Percentiles rank a stretch among this genome's conserved stretches.
These are phyloP conservation scores for Lathyrus tuberosus DNA, from an alignment of 306 rosid genomes.

Conservation along the genomic window DNA sequence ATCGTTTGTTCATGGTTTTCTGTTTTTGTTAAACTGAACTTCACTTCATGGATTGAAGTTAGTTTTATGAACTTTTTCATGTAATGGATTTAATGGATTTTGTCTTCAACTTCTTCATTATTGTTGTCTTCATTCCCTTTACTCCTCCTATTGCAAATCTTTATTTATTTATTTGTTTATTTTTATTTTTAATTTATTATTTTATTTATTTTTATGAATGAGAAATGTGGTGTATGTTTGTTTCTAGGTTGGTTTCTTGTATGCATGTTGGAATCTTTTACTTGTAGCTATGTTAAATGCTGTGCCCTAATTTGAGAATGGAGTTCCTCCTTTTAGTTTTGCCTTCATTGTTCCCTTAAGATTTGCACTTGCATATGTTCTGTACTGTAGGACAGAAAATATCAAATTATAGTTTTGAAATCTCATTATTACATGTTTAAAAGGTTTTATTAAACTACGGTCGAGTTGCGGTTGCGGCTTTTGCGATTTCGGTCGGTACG, in stretches of 20 bases:
- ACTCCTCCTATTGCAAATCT: not conserved
- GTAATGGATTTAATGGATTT: not conserved
- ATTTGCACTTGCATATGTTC: not conserved
- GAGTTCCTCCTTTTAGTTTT: not conserved
- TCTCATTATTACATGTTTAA: not conserved
- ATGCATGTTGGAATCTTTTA: slow-evolving; percentile 17
- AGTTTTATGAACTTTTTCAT: not conserved
- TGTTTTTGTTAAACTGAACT: not conserved
- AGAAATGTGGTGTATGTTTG: slow-evolving; percentile 30
- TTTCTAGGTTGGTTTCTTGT: slow-evolving; percentile 23
- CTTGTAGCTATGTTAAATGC: slow-evolving; percentile 11
- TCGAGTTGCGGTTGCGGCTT: too few species aligned
- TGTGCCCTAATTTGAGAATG: slow-evolving; percentile 8
- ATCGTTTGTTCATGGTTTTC: not conserved
- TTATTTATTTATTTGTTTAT: not conserved
- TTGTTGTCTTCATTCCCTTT: slow-evolving; percentile 7
- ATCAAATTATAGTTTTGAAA: not conserved
- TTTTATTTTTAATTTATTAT: not conserved
- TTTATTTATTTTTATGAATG: not conserved
- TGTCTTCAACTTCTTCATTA: not conserved
- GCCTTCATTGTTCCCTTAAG: not conserved
- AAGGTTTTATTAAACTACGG: too few species aligned
- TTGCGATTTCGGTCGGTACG: too few species aligned
- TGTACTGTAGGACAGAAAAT: not conserved
- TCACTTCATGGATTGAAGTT: slow-evolving; percentile 1